phyloP scores from a whole-genome alignment of 208 protist species.

The Acanthamoeba castellanii region DNA sequence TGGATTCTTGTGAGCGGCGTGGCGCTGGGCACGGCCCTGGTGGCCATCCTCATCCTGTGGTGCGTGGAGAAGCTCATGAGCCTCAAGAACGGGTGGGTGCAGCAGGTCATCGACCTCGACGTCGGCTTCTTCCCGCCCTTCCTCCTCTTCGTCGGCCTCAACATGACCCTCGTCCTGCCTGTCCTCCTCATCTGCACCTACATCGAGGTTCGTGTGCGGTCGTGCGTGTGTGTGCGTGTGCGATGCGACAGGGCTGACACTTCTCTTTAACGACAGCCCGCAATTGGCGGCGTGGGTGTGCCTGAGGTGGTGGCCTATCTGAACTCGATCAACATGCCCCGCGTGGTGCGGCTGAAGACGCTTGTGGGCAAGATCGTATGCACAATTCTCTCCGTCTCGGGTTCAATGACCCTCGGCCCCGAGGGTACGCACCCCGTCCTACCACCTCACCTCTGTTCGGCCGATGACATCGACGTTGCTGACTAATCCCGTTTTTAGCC shows the following conservation, averaged over 20 bases:
- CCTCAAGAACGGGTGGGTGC: constrained; percentile 41
- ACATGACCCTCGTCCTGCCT: constrained; percentile 4
- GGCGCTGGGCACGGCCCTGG: constrained; percentile 8
- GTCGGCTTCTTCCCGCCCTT: constrained; percentile 45
- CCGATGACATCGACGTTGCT: no score
- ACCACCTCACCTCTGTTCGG: no score
- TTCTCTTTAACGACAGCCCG: not conserved
- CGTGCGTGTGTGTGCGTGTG: no score
- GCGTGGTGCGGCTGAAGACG: constrained; percentile 52
- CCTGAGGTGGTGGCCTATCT: constrained; percentile 49
- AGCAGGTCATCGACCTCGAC: constrained; percentile 16
- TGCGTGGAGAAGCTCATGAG: constrained; percentile 21
- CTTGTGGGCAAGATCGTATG: constrained; percentile 55
- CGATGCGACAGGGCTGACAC: not conserved
- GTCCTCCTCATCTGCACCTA: constrained; percentile 10
- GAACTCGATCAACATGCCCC: constrained; percentile 55
- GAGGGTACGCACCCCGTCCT: not conserved
- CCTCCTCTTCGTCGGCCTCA: constrained; percentile 19
- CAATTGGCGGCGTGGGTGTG: constrained; percentile 34
- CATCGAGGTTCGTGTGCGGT: constrained; percentile 14
- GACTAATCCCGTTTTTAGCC: no score
- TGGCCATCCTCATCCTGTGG: constrained; percentile 30
- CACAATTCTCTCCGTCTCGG: constrained; percentile 34
- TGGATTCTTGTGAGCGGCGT: not conserved
- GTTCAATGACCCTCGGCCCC: constrained; percentile 31